Evolutionary conservation across 2,329 filamentous ascomycete species (phyloP), one percentile per base, ranked within the genome.

Genomic region (Scedosporium dehoogii): DNA sequence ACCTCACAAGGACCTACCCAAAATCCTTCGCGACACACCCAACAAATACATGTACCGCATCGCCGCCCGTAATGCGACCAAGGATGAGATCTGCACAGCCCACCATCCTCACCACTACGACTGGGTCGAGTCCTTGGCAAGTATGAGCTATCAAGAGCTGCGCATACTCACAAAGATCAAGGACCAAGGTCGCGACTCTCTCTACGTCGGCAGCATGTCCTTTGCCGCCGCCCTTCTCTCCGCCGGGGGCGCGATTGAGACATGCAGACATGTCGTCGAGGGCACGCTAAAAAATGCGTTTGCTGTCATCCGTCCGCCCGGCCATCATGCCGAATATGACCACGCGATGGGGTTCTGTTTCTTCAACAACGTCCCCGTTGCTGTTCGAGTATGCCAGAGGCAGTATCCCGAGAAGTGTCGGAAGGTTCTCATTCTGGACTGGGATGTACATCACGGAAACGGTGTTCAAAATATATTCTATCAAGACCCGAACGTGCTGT

Each of bases 401-500:
- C 86, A 92, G 64, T 94, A 90, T 67, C 90, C 90, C 1, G 85
- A 93, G 3, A 77, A 78, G 7, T 97, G 93, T 70, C 86, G 91
- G 62, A 97, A 96, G 74, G 85, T 99, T 21, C 75, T 99, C 62
- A 94, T 99, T 67, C 79, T 99, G 6, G 94, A 99, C 71, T 99
- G 94, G 90, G 90, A 87, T 71, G 88, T 87, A 12, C 85, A 88
- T 64, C 85, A 88, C 67, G 90, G 94, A 62, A 99, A 99, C 71
- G 94, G 94, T 10, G 90, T 96, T 29, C 94, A 99, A 70, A 92
- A 96, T 70, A 93, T 96, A 59, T 97, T 97, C 69, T 97, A 97
- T 71, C 80, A 92, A 44, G 91, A 99, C 68, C 91, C 93, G 0
- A 97, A 97, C 69, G 87, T 99, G 18, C 84, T 99, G 2, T 99